Conservation (phyloP, 2,329 filamentous ascomycete species). For the Ceratocystis cubensis region DNA sequence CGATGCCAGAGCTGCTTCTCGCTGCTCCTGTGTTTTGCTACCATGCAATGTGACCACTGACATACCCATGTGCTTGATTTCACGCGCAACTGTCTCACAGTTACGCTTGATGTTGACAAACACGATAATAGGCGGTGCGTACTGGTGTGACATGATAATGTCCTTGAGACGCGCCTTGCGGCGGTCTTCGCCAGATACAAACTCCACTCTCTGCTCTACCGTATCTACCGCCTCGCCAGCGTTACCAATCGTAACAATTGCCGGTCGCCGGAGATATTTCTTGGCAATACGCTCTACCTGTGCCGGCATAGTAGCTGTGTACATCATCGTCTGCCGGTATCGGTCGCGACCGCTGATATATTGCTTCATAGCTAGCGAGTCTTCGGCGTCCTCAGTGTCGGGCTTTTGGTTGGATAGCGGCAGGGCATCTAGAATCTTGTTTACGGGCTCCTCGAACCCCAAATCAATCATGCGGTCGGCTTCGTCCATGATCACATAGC, state of each 20-base stretch:
- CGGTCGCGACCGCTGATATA: conserved; percentile 62
- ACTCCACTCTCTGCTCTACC: conserved; percentile 92
- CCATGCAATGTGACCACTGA: conserved; percentile 83
- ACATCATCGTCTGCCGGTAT: conserved; percentile 99
- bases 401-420: conserved; percentile 91
- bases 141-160: conserved; percentile 69
- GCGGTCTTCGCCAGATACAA: conserved; percentile 81
- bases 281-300: conserved; percentile 91
- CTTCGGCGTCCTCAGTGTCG: conserved; percentile 81
- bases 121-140: conserved; percentile 84
- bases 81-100: conserved; percentile 85
- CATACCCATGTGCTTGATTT: conserved; percentile 91
- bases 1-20: conserved; percentile 81
- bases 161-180: conserved; percentile 92
- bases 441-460: conserved; percentile 93
- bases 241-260: conserved; percentile 89
- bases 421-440: conserved; percentile 90
- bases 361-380: conserved; percentile 70
- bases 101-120: conserved; percentile 99
- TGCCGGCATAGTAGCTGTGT: conserved; percentile 94
- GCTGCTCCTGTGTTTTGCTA: conserved; percentile 93
- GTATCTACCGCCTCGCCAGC: conserved; percentile 93
- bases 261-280: conserved; percentile 85
- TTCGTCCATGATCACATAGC: conserved; percentile 99
- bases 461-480: conserved; percentile 98